Evolutionary conservation across 768 basidiomycete genomes (phyloP).

Genomic region (Rhizopogon vulgaris): DNA sequence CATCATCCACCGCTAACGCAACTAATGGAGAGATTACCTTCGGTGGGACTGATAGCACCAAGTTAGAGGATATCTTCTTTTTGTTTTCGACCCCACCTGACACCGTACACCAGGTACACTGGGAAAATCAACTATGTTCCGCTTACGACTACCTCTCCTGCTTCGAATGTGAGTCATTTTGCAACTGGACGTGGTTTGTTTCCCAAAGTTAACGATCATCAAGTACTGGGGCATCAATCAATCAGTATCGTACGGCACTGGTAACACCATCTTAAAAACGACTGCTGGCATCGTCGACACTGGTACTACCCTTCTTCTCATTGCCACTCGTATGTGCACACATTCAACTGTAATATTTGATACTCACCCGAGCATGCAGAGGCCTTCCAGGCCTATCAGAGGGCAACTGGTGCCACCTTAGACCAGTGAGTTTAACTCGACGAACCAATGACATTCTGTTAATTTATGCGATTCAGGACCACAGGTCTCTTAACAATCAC

Average conservation of each 20-base stretch:
- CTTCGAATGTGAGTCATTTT: constrained; percentile 22
- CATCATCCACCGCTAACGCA: constrained; percentile 30
- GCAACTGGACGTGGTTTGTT: not conserved
- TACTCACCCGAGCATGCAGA: constrained; percentile 20
- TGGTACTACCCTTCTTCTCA: constrained; percentile 47
- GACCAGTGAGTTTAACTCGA: constrained; percentile 36
- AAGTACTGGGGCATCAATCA: constrained; percentile 45
- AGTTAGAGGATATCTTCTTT: constrained; percentile 20
- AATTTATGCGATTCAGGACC: constrained; percentile 20
- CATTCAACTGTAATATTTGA: not conserved
- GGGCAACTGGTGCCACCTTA: constrained; percentile 43
- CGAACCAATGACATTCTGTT: not conserved
- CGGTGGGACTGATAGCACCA: constrained; percentile 43
- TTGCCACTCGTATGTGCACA: constrained; percentile 33
- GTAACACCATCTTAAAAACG: constrained; percentile 25
- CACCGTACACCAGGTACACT: constrained; percentile 17
- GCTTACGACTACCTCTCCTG: constrained; percentile 41
- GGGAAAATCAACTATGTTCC: constrained; percentile 32
- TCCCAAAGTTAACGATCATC: not conserved
- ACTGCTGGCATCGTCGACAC: constrained; percentile 48
- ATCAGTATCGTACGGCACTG: constrained; percentile 29
- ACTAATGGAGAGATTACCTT: constrained; percentile 53
- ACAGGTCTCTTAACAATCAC: constrained; percentile 56
- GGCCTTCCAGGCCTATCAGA: constrained; percentile 49
- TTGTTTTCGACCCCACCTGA: not conserved